Base-by-base conservation (phyloP, 129 eudicot genomes). In the Ambrosia artemisiifolia region DNA sequence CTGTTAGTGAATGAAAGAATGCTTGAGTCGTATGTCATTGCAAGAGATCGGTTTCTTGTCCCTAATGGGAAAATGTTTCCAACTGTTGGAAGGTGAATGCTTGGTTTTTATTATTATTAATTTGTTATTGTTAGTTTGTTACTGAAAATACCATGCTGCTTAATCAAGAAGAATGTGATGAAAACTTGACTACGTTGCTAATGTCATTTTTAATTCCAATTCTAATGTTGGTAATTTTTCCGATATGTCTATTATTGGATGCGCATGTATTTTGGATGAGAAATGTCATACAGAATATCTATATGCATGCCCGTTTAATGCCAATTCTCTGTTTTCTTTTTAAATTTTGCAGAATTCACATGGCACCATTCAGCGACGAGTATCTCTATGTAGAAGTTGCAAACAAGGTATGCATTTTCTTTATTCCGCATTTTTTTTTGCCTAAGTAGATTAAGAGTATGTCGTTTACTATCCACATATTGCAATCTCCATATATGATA, bases 61-160 rank as follows among this genome's bases (percentile, higher is more conserved):
- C 94, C 96, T 55, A 90, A 83, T 71, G 99, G 99, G 67, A 94
- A 94, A 83, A 94, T 94, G 99, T 94, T 90, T 71, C 97, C 99
- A 11, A 83, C 89, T 17, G 71, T 95, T 32, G 97, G 99, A 83
- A 90, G 99, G 99, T 94, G 70, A n/a, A 24, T 24, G 28, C 28
- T 24, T 24, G 28, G 28, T 24, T 24, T 24, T 24, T 24, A 24
- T 24, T 24, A 24, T 24, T 24, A 24, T 24, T 24, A 24, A 24
- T 24, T 24, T n/a, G n/a, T n/a, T n/a, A n/a, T n/a, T n/a, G n/a
- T n/a, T n/a, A n/a, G n/a, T n/a, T n/a, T 24, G 28, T 24, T 24
- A 24, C 28, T 24, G 28, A 24, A 24, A 24, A 24, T 24, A 24
- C 28, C 28, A 24, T 24, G 28, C 28, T 24, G 28, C 28, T 24